These are phyloP conservation scores for Gaultheria prostrata DNA, from an alignment of 148 eudicot species.

Conservation along the genomic window DNA sequence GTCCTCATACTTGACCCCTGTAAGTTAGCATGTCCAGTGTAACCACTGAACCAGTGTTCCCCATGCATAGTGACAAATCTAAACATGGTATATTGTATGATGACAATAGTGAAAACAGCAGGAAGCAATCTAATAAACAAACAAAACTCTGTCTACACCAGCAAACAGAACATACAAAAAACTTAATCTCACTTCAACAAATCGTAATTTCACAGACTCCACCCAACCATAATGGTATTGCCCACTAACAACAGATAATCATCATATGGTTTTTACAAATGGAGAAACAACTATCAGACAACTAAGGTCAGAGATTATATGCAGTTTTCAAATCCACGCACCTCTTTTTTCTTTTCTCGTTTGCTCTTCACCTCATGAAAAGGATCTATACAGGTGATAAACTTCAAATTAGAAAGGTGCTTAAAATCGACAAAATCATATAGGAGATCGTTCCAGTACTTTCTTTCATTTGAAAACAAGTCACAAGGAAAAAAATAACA, in stretches of 20 bases:
- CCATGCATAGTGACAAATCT: neutral
- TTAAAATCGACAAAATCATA: conserved; percentile 6
- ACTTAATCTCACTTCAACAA: neutral
- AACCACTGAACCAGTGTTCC: neutral
- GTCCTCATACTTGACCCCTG: neutral
- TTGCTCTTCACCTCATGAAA: conserved; percentile 99
- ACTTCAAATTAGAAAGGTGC: conserved; percentile 35
- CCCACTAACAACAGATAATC: neutral
- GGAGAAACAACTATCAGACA: neutral
- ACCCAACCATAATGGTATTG: neutral
- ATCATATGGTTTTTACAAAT: neutral
- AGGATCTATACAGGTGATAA: conserved; percentile 59
- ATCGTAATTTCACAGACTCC: neutral
- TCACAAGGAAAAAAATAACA: neutral
- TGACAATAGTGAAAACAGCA: neutral
- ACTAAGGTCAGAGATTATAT: conserved; percentile 7
- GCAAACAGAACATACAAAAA: neutral
- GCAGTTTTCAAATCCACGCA: conserved; percentile 37
- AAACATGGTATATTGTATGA: neutral
- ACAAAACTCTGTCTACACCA: neutral
- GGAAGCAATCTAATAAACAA: neutral
- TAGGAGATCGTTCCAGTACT: neutral
- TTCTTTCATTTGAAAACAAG: neutral
- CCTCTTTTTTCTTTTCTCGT: conserved; percentile 99
- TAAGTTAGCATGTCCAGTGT: neutral